Conservation (phyloP, 2,329 filamentous ascomycete species). For the Drechslerella stenobrocha region DNA sequence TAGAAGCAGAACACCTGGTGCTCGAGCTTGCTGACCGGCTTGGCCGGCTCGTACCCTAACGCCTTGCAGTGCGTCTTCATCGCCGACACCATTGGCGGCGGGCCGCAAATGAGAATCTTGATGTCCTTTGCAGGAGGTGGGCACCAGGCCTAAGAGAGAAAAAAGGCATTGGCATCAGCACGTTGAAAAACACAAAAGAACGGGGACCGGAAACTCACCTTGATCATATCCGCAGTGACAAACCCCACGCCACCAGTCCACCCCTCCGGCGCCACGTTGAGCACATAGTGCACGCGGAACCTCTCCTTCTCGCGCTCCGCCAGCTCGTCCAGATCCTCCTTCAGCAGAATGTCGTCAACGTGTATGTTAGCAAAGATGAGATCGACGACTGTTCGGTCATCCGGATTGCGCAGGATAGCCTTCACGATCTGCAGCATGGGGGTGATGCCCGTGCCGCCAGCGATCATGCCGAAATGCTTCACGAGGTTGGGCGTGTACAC, state of each 20-base stretch:
- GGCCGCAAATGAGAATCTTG: constrained; percentile 92
- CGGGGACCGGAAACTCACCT: constrained; percentile 61
- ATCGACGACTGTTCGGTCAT: constrained; percentile 85
- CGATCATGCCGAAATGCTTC: constrained; percentile 95
- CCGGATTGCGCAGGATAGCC: constrained; percentile 80
- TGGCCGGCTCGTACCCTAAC: constrained; percentile 87
- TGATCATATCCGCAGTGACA: constrained; percentile 93
- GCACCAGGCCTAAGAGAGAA: constrained; percentile 69
- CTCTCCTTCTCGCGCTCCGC: constrained; percentile 70
- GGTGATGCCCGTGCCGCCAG: constrained; percentile 95
- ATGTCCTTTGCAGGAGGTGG: constrained; percentile 78
- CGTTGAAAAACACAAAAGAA: constrained; percentile 35
- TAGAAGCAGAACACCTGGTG: constrained; percentile 98
- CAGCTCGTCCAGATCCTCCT: constrained; percentile 83
- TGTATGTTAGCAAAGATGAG: constrained; percentile 98
- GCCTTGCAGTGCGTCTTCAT: constrained; percentile 88
- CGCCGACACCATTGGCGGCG: constrained; percentile 80
- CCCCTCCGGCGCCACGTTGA: constrained; percentile 89
- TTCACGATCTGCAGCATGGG: constrained; percentile 97
- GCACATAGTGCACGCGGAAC: constrained; percentile 89
- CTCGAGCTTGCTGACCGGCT: constrained; percentile 93
- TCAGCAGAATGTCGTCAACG: constrained; percentile 85
- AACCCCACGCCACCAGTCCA: constrained; percentile 95
- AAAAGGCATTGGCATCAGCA: background rate
- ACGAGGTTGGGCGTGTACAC: constrained; percentile 98